Conservation (phyloP, 2,329 filamentous ascomycete genomes). For the Coniella vitis region DNA sequence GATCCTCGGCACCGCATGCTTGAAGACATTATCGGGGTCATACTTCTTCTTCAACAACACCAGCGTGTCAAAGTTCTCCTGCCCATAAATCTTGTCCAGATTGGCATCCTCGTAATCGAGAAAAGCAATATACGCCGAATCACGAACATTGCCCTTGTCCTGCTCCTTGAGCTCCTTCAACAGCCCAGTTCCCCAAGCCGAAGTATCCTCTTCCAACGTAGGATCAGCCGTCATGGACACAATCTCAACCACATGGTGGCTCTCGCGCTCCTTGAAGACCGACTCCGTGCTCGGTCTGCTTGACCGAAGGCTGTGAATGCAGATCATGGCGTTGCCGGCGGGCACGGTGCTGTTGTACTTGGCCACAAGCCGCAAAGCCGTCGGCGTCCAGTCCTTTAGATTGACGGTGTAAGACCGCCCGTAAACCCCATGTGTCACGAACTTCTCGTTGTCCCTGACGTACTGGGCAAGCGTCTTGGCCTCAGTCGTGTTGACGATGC, state of each 20-base stretch:
- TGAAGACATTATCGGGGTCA: constrained; percentile 31
- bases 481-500: constrained; percentile 5
- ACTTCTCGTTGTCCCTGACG: constrained; percentile 8
- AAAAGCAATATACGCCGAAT: constrained; percentile 27
- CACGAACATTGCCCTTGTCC: constrained; percentile 20
- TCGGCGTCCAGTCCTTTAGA: neutral
- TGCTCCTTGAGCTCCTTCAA: constrained; percentile 19
- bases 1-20: constrained; percentile 1
- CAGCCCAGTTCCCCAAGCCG: constrained; percentile 15
- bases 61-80: constrained; percentile 18
- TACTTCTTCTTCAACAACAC: constrained; percentile 26
- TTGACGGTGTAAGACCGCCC: neutral
- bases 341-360: constrained; percentile 1
- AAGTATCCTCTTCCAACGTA: neutral
- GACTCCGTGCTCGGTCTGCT: neutral
- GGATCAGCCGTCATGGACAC: constrained; percentile 9
- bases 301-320: constrained; percentile 1
- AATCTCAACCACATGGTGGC: constrained; percentile 5
- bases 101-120: constrained; percentile 21
- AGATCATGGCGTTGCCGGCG: constrained; percentile 5
- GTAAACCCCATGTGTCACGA: constrained; percentile 5
- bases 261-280: constrained; percentile 4
- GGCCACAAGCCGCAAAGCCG: neutral
- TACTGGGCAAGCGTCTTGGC: constrained; percentile 5
- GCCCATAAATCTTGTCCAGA: constrained; percentile 25